Base-by-base conservation (phyloP, 31 red algal species). In the Asparagopsis taxiformis region DNA sequence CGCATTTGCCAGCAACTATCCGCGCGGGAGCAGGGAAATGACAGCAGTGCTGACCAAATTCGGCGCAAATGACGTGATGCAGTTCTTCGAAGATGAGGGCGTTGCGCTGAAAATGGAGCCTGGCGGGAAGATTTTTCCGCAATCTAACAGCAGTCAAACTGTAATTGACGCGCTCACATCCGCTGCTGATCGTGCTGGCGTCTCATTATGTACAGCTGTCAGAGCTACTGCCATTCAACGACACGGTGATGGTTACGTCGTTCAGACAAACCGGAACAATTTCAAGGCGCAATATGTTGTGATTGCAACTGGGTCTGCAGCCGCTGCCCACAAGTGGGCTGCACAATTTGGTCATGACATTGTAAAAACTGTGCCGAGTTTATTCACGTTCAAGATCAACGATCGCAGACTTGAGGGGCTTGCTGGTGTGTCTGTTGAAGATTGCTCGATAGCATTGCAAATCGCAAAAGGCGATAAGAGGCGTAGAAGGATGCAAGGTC, bases 101-200 rank as follows among this genome's bases (percentile, higher is more conserved):
- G 91, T 99, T 9, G 33, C 48, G 31, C 53, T 92, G 1, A 99
- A 99, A 71, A 71, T 53, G 20, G 97, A 99, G 38, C 49, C 21
- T 1, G 74, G 59, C 54, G 85, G 87, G 11, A 85, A 87, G 36
- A 50, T 99, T 10, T 99, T 99, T 55, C 97, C 97, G 15, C 70
- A 73, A 2, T 77, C 87, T 0, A 77, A 99, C 63, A 25, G n/a
- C 21, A 77, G 79, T 0, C 21, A 37, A 34, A 88, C 70, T 3
- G 72, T 98, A n/a, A 62, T 98, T 20, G 56, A 64, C 11, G 80
- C 76, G 17, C 79, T 98, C 23, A 59, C 77, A 33, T 25, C 37
- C 23, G 85, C 82, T 10, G 84, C 90, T 19, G 25, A 32, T 19
- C 16, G 41, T 3, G 70, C 68, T 25, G 57, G 79, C 30, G 86